Base-by-base conservation (phyloP, 257 asterid genomes). In the Coffea canephora region DNA sequence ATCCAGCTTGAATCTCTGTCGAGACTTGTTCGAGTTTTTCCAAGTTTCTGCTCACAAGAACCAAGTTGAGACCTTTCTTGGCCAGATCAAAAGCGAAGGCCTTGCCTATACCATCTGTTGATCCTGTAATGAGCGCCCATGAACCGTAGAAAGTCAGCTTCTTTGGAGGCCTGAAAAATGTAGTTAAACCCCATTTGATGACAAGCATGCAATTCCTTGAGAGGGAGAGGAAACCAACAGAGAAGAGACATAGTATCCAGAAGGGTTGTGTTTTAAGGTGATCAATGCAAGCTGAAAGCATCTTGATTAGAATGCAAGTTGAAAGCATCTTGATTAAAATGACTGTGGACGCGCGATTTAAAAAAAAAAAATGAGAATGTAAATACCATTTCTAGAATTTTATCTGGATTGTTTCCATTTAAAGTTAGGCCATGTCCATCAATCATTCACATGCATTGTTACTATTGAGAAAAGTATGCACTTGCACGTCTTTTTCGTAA, bases 51-150 rank as follows among this genome's bases (percentile, higher is more conserved):
- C 96, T 84, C 3, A 95, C 87, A 1, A 95, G 83, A 8, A 95
- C 89, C n/a, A 95, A 25, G 80, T 93, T 93, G 1, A 93, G 90
- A 39, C 96, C 93, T 64, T 76, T 50, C 3, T 64, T 80, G 11
- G 99, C 98, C 1, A 95, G 90, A 62, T 89, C 83, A 82, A 86
- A 86, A n/a, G 97, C 94, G 2, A 95, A 87, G 1, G 97, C 92
- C 67, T 83, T 84, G 14, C 98, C 98, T 10, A 93, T 92, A 5
- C 98, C 99, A 25, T 92, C 97, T 36, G 99, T 92, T 18, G 98
- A 85, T 7, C 99, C 98, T 31, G 98, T 92, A 72, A 95, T 71
- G 64, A 95, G 75, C 1, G 97, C 98, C 97, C 97, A 95, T 6
- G 96, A 79, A 6, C 97, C 98, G 83, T 95, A 95, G 5, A 45